Evolutionary conservation across 352 stramenopile genomes (phyloP), one percentile per base, ranked within the genome.

Genomic region (Globisporangium rhizosaccharum): DNA sequence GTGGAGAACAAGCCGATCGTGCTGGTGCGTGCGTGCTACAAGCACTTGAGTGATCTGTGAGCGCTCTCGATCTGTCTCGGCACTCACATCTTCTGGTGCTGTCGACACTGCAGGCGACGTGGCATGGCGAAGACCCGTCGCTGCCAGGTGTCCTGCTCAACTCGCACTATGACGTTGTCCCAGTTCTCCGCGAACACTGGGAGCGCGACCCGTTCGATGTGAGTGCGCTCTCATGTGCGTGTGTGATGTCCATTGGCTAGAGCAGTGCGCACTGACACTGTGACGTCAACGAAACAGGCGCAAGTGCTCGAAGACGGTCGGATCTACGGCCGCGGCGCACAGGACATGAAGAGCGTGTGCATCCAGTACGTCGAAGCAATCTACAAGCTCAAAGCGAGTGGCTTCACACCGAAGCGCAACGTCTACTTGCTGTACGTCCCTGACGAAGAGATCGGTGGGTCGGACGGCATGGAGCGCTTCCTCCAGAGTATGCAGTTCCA

Each of bases 341-440:
- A 98, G 67, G 94, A 98, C 67, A 98, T 98, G 94, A 98, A 98
- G 68, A 96, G 90, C 70, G 94, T 99, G 8, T 97, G 87, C 62
- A 87, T 98, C 49, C 96, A 99, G 71, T 99, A 99, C 68, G 79
- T 97, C 8, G 87, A 97, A 57, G 92, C 94, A 0, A 72, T 98
- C 14, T 65, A 80, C 11, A 63, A 75, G 1, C 68, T 98, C 18
- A 86, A 82, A 17, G 28, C 75, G 2, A 56, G 71, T 3, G 76
- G 74, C 1, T 97, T 94, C 62, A 68, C 67, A 36, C 93, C 94
- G 12, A 80, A 87, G 56, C 86, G 96, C 45, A 92, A 87, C 26
- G 81, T 98, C 41, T 83, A 97, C 70, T 70, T 98, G 51, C 91
- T 92, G 26, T 98, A 96, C 70, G 90, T 97, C 2, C 91, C 92